Evolutionary conservation across 1,284 basidiomycete species (phyloP), one percentile per base, ranked within the genome.

Genomic region (Sporisorium exsertum): DNA sequence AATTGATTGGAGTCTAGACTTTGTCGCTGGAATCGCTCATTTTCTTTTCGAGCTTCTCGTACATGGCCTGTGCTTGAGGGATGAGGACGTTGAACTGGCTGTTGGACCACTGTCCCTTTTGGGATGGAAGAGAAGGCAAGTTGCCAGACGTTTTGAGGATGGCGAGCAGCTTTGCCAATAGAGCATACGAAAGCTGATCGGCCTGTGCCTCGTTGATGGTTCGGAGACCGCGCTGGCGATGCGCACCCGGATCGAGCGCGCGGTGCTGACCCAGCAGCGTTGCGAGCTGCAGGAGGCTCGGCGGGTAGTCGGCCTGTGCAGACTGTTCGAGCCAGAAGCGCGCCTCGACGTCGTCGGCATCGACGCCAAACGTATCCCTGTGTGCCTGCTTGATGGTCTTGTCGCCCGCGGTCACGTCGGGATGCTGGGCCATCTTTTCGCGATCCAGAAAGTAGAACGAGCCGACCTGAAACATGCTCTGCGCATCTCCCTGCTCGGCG

Each of bases 401-500:
- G 63, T 68, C 59, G 12, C 67, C 62, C 27, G 52, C 50, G 16
- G 37, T 65, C 20, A 74, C 72, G 5, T 69, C 66, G 1, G 67
- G 59, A 37, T 74, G 72, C 54, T 65, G 59, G 20, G 66, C 66
- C 56, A 74, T 65, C 53, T 59, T 69, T 56, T 69, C 72, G 42
- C 66, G 58, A 40, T 72, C 69, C 32, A 75, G 20, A 26, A 82
- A 77, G 58, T 80, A 80, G 56, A 77, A 69, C 15, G 74, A 56
- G 33, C 81, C 81, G 6, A 82, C 73, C 29, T 82, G 80, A 52
- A 81, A 80, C 60, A 77, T 72, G 64, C 75, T 77, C 27, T 80
- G 74, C n/a, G 72, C 74, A 51, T 82, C 79, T 6, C 81, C 81
- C 32, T 72, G 65, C 29, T 79, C 75, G 1, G 81, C 79, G 1